Evolutionary conservation across 805 yeast species (phyloP), one percentile per base, ranked within the genome.

Genomic region (Kuraishia piskuri): DNA sequence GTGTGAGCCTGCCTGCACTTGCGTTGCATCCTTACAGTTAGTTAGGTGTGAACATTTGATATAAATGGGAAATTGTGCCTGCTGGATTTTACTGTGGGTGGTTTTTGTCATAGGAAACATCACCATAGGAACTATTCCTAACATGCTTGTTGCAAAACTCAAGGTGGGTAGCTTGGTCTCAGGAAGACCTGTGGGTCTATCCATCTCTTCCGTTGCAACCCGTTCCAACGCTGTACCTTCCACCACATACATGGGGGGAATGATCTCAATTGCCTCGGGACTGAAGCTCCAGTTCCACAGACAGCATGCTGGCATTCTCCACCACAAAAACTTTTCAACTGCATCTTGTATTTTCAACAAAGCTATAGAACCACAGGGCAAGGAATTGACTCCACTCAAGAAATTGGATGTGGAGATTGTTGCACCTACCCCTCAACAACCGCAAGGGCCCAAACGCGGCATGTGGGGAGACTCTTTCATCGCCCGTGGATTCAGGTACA

Each of bases 401-500:
- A 31, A 31, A 12, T 10, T 31, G 17, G 40, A 31, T 3, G 17
- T 31, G 40, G 40, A 31, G 40, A n/a, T n/a, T n/a, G 40, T 31
- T 31, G 40, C 40, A 12, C 17, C 40, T n/a, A 12, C 17, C 14
- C 40, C 40, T 12, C n/a, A 8, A 31, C 9, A 31, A 10, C 10
- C 31, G 31, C 31, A 25, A 31, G n/a, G 14, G 40, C 40, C 40
- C 9, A 14, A 5, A 31, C 9, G 14, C 9, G 3, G 17, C 40
- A 12, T 12, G 3, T 31, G 40, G 40, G 17, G 40, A 36, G 58
- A 62, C 36, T 58, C 64, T 25, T 49, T 61, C 2, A 36, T 72
- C 3, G 75, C 75, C 3, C 67, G 66, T 31, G 26, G 68, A 14
- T 14, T 72, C 20, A 71, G 65, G 50, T 62, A 61, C 51, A 60